Evolutionary conservation across 1,284 basidiomycete genomes (phyloP).

Genomic region (Boletus sp.): DNA sequence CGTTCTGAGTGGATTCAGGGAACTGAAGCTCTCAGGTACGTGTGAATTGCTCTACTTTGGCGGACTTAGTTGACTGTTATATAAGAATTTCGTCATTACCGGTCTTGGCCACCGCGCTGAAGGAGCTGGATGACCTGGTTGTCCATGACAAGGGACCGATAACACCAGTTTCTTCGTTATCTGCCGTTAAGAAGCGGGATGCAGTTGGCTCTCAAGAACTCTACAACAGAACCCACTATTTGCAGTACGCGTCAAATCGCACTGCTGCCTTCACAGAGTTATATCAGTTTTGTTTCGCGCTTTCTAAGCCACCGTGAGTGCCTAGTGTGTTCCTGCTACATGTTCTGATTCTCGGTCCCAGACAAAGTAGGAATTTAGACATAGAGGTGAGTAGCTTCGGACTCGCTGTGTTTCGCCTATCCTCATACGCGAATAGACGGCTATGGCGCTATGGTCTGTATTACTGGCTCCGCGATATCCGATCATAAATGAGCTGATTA

Average conservation of each 20-base stretch:
- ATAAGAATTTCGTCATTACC: constrained; percentile 56
- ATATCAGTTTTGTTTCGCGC: constrained; percentile 63
- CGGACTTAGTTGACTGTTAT: constrained; percentile 9
- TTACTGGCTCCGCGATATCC: constrained; percentile 60
- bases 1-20: constrained; percentile 64
- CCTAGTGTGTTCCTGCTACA: background rate
- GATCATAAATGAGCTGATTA: constrained; percentile 55
- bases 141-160: constrained; percentile 45
- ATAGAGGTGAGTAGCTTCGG: constrained; percentile 56
- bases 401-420: background rate
- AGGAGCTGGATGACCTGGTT: constrained; percentile 61
- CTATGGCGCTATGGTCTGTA: constrained; percentile 70
- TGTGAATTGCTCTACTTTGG: background rate
- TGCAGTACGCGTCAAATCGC: constrained; percentile 45
- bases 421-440: constrained; percentile 45
- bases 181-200: constrained; percentile 36
- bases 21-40: constrained; percentile 53
- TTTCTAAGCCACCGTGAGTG: constrained; percentile 66
- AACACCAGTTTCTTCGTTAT: constrained; percentile 14
- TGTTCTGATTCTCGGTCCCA: constrained; percentile 28
- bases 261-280: constrained; percentile 56
- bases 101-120: constrained; percentile 46
- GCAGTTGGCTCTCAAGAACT: constrained; percentile 33
- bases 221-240: constrained; percentile 56
- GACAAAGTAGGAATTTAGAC: constrained; percentile 68